Percentiles rank a stretch among this genome's conserved stretches.
These are phyloP conservation scores for Talaromyces sp. DNA, from an alignment of 2,329 filamentous ascomycete species.

Conservation along the genomic window DNA sequence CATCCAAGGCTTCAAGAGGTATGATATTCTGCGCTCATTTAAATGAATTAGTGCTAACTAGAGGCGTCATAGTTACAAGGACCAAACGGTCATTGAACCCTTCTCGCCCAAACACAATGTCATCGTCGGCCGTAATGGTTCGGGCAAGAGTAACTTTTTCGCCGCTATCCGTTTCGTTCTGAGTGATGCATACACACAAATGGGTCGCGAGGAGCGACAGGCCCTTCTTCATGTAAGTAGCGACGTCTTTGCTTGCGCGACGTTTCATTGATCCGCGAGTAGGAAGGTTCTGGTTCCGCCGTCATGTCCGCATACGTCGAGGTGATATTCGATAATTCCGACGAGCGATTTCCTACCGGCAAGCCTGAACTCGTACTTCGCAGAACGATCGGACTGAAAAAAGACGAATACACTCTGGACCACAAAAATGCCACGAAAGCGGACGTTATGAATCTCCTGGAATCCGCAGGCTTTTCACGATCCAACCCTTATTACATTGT, in stretches of 20 bases:
- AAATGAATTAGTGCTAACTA: neutral
- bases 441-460: constrained; percentile 91
- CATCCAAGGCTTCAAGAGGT: constrained; percentile 99
- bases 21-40: constrained; percentile 28
- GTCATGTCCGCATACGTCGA: constrained; percentile 99
- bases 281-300: constrained; percentile 92
- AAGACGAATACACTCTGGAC: constrained; percentile 97
- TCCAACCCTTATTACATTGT: constrained; percentile 99
- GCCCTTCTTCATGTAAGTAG: constrained; percentile 74
- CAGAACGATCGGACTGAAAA: constrained; percentile 93
- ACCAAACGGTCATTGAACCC: constrained; percentile 96
- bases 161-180: constrained; percentile 97
- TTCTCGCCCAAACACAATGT: constrained; percentile 98
- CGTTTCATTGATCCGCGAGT: constrained; percentile 21
- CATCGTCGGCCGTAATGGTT: constrained; percentile 98
- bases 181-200: constrained; percentile 93
- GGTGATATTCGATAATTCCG: constrained; percentile 96
- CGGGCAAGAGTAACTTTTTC: constrained; percentile 99
- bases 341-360: constrained; percentile 91
- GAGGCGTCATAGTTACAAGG: constrained; percentile 77
- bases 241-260: neutral
- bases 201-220: constrained; percentile 93
- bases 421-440: constrained; percentile 93
- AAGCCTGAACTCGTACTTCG: constrained; percentile 87
- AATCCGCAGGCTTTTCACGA: constrained; percentile 92